Evolutionary conservation across 139 green algal species (phyloP), one percentile per base, ranked within the genome.

Genomic region (Edaphochlamys debaryana): DNA sequence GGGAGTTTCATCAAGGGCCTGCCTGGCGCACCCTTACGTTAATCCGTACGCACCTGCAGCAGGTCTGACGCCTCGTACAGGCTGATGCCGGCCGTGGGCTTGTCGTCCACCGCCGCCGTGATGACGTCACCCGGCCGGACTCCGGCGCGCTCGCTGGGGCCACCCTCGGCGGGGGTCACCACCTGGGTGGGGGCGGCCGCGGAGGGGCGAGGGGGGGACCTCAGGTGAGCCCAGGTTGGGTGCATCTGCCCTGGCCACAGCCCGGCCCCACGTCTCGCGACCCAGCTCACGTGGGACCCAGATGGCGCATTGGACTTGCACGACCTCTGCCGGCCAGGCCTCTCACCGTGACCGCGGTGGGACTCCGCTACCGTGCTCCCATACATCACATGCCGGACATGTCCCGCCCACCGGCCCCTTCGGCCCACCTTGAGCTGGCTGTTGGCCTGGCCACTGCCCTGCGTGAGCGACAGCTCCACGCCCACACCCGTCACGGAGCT

Each of bases 61-160:
- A 96, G 64, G 52, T 94, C 93, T 45, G 90, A 96, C 30, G 92
- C 95, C 22, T 98, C 95, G 79, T 98, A 99, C 80, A 99, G 87
- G 0, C 93, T 94, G 67, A 98, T 48, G 3, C 89, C 92, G 15
- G 66, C 50, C 3, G 91, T 96, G 13, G 87, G 27, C 52, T 67
- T 76, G 27, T 93, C 96, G 73, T 96, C 95, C n/a, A 99, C 94
- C 8, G 83, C 72, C 5, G 94, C 41, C 22, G 99, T 94, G 22
- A 88, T 72, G n/a, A n/a, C n/a, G 85, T 99, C 97, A 7, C 90
- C 92, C 2, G 97, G 83, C 41, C 74, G 67, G 4, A 99, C 85
- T 1, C 96, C 97, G 7, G 95, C 97, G 25, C 70, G 80, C 17
- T 98, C 95, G 7, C 95, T 95, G n/a, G 97, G 96, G 17, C 96